Base-by-base conservation (phyloP, 108 stramenopile species). In the Skeletonema menzelii region DNA sequence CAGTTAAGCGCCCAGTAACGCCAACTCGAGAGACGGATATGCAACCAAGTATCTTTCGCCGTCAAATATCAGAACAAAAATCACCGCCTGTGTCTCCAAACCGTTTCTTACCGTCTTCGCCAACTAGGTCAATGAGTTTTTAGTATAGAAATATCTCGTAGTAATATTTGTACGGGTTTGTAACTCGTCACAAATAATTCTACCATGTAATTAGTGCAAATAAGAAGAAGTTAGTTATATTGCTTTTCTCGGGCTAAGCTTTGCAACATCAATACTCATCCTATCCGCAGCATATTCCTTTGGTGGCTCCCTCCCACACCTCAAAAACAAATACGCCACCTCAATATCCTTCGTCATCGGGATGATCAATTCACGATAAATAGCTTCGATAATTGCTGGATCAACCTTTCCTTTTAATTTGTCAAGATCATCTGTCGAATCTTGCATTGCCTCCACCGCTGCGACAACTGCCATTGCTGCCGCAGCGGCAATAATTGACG, bases 331-430 rank as follows among this genome's bases (percentile, higher is more conserved):
- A 76, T 99, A 99, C 40, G 93, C 91, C 24, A 99, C 96, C 82
- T 99, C 97, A 55, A 98, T 87, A 72, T 98, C 97, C 82, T 99
- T 99, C 42, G 97, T 99, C 75, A 98, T 76, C 8, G 99, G 99
- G 35, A 99, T 99, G 63, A 99, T 96, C 46, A 98, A 82, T 65
- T 98, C 85, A 30, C 93, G 80, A 70, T 99, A 99, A 28, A 99
- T 92, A 46, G 69, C 67, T 61, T 96, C 97, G 60, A 99, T 97
- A 7, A 91, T 84, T 22, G 79, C 80, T 14, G 99, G 97, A 57
- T 97, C 90, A 15, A 99, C 87, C 82, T 99, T 99, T 40, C 80
- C 89, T 40, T 74, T 59, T 17, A 72, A 13, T 30, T 67, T 59
- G 56, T 70, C 69, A 2, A 65, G 73, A 15, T 64, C 72, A 17